Evolutionary conservation across 2,329 filamentous ascomycete species (phyloP).

Genomic region (Colletotrichum sp.): DNA sequence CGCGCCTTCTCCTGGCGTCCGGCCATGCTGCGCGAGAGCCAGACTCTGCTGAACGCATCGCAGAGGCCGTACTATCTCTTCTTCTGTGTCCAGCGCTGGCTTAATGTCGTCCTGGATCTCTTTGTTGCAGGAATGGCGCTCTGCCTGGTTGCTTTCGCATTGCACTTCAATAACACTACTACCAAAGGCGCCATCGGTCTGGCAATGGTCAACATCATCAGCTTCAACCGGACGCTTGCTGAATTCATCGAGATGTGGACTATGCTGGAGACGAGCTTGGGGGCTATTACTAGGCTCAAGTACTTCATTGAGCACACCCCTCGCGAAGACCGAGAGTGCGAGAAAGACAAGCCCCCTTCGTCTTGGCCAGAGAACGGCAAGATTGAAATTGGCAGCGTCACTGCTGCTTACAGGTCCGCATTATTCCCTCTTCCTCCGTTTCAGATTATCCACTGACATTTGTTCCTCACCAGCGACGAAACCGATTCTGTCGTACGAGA

Average conservation of each 20-base stretch:
- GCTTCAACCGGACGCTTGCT: constrained; percentile 33
- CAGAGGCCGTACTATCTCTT: constrained; percentile 57
- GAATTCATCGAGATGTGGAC: constrained; percentile 40
- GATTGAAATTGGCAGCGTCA: constrained; percentile 31
- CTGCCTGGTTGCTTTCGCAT: constrained; percentile 51
- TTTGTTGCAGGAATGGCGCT: constrained; percentile 54
- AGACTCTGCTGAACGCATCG: constrained; percentile 43
- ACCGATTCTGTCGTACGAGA: constrained; percentile 16
- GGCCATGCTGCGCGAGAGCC: constrained; percentile 39
- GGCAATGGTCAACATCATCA: constrained; percentile 29
- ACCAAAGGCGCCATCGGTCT: constrained; percentile 35
- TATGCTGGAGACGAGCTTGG: constrained; percentile 38
- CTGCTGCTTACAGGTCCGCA: constrained; percentile 29
- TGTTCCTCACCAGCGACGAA: constrained; percentile 27
- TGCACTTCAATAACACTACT: constrained; percentile 28
- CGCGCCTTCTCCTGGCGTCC: constrained; percentile 55
- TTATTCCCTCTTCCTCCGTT: not conserved
- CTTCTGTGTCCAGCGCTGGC: constrained; percentile 54
- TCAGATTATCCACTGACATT: not conserved
- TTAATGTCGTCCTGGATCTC: constrained; percentile 52
- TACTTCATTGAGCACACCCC: constrained; percentile 28
- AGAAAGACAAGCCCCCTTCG: not conserved
- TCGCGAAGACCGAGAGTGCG: constrained; percentile 27
- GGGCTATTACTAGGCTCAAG: constrained; percentile 39
- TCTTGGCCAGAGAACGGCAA: constrained; percentile 32